These are phyloP conservation scores for Lentithecium fluviatile DNA, from an alignment of 495 filamentous ascomycete species.

Conservation along the genomic window DNA sequence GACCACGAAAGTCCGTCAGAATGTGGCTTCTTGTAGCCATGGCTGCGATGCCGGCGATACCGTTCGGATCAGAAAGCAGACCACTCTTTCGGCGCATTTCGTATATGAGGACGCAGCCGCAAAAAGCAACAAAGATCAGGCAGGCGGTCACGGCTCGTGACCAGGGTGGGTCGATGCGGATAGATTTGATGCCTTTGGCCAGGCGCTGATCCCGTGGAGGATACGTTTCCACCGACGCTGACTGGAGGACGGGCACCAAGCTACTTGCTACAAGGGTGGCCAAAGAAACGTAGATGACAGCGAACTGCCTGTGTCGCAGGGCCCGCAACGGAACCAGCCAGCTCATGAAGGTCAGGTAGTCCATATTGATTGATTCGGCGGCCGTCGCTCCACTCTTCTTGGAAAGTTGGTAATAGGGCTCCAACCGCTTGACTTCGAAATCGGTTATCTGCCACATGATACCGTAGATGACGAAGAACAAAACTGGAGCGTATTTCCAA, in stretches of 20 bases:
- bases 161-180: slow-evolving; percentile 57
- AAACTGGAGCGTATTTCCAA: slow-evolving; percentile 70
- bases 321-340: slow-evolving; percentile 63
- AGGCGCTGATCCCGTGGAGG: slow-evolving; percentile 41
- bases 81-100: slow-evolving; percentile 62
- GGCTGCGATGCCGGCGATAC: slow-evolving; percentile 70
- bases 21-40: slow-evolving; percentile 73
- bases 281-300: slow-evolving; percentile 62
- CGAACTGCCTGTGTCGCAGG: slow-evolving; percentile 59
- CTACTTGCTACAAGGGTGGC: slow-evolving; percentile 63
- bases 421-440: slow-evolving; percentile 70
- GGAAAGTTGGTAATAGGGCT: slow-evolving; percentile 73
- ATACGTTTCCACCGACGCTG: slow-evolving; percentile 55
- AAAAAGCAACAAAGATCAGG: slow-evolving; percentile 53
- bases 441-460: slow-evolving; percentile 73
- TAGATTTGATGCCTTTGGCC: slow-evolving; percentile 40
- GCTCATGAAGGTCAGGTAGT: slow-evolving; percentile 66
- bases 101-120: slow-evolving; percentile 55
- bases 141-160: slow-evolving; percentile 58
- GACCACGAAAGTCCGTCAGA: slow-evolving; percentile 69
- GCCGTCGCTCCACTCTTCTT: slow-evolving; percentile 61
- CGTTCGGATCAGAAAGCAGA: slow-evolving; percentile 65
- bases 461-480: slow-evolving; percentile 68
- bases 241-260: slow-evolving; percentile 60
- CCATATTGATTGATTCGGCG: slow-evolving; percentile 66